phyloP scores from a whole-genome alignment of 352 stramenopile genomes.

The Globisporangium paroecandrum region DNA sequence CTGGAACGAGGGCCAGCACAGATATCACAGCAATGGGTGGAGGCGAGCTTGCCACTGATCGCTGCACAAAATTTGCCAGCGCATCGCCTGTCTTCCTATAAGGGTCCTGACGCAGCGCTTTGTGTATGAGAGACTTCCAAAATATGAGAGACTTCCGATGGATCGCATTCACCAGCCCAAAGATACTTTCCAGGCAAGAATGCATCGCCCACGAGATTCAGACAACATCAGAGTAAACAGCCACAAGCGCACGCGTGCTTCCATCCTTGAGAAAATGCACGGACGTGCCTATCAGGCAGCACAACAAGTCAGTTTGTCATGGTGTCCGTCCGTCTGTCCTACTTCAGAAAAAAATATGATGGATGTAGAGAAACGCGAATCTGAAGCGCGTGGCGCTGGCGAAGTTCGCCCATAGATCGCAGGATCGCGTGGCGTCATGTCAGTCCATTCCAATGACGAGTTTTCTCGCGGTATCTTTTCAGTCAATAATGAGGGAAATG shows the following conservation, averaged over 20 bases:
- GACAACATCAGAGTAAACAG: neutral
- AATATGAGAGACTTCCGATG: neutral
- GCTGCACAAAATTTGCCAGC: neutral
- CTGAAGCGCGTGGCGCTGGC: neutral
- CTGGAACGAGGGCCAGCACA: neutral
- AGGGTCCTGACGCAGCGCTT: neutral
- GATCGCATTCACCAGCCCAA: neutral
- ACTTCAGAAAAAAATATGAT: neutral
- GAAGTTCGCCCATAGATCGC: neutral
- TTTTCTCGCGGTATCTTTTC: neutral
- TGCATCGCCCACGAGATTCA: neutral
- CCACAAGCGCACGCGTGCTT: slow-evolving; percentile 1
- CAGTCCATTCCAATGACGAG: neutral
- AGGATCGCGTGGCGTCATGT: neutral
- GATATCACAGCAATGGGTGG: neutral
- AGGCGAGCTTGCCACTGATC: neutral
- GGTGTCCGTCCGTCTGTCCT: neutral
- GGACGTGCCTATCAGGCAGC: neutral
- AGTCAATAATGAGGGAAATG: neutral
- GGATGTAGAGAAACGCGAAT: neutral
- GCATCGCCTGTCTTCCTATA: neutral
- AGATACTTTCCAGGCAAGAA: neutral
- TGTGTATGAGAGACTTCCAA: neutral
- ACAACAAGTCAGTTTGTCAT: neutral
- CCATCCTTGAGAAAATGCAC: neutral